These are phyloP conservation scores for Pythium insidiosum DNA, from an alignment of 352 stramenopile species.

Conservation along the genomic window DNA sequence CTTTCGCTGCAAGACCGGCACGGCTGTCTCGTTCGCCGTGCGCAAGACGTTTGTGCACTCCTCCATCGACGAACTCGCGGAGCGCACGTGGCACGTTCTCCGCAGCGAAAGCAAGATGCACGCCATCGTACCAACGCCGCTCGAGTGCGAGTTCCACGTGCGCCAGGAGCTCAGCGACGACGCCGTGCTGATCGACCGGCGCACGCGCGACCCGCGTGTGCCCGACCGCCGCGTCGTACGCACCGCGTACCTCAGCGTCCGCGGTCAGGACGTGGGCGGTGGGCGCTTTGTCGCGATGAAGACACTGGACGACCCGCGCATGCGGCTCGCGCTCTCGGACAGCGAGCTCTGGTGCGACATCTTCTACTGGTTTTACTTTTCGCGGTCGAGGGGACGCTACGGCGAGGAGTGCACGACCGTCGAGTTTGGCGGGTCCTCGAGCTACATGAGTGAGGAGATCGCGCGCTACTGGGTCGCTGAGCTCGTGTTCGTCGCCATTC, in stretches of 20 bases:
- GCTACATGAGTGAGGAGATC: conserved; percentile 39
- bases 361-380: conserved; percentile 58
- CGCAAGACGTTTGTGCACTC: no score
- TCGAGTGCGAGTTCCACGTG: conserved; percentile 29
- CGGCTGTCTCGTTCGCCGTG: no score
- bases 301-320: conserved; percentile 41
- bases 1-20: no score
- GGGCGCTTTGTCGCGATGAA: conserved; percentile 42
- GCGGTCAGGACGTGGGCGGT: conserved; percentile 15
- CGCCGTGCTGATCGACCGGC: conserved; percentile 37
- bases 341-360: conserved; percentile 55
- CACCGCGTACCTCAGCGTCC: conserved; percentile 41
- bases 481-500: no score
- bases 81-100: no score
- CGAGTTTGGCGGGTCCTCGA: conserved; percentile 44
- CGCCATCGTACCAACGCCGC: no score
- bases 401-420: conserved; percentile 2
- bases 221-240: conserved; percentile 24
- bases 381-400: conserved; percentile 3
- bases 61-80: no score
- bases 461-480: conserved; percentile 38
- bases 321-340: conserved; percentile 27
- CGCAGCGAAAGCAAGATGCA: no score
- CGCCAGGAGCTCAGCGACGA: conserved; percentile 37
- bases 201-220: conserved; percentile 22